Conservation (phyloP, 768 basidiomycete species). For the Xerocomellus amylosporus region DNA sequence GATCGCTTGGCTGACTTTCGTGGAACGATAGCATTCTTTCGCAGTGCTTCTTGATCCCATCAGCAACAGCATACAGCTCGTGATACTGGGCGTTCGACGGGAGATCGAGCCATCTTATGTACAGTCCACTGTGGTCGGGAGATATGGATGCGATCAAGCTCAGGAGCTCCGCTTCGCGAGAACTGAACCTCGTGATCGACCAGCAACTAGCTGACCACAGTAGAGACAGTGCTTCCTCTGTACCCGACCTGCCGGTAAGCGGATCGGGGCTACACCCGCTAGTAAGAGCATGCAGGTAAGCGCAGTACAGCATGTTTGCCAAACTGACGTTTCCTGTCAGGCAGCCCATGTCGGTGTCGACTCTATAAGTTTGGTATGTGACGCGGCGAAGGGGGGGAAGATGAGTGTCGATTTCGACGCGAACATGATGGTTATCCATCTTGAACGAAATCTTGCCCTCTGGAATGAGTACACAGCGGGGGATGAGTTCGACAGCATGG, state of each 20-base stretch:
- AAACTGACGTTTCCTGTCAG: constrained; percentile 29
- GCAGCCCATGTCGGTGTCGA: constrained; percentile 32
- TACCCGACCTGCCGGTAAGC: constrained; percentile 42
- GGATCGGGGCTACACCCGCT: constrained; percentile 44
- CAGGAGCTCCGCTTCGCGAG: constrained; percentile 33
- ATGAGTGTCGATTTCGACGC: constrained; percentile 8
- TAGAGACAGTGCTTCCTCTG: constrained; percentile 41
- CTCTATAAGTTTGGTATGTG: constrained; percentile 29
- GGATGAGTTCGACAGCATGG: neutral
- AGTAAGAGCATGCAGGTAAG: constrained; percentile 46
- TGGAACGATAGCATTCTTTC: constrained; percentile 14
- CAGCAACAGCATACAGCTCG: constrained; percentile 22
- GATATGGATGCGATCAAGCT: constrained; percentile 34
- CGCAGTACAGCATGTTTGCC: constrained; percentile 33
- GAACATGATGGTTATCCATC: constrained; percentile 15
- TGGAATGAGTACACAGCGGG: constrained; percentile 39
- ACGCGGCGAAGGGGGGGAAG: neutral
- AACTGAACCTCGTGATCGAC: constrained; percentile 39
- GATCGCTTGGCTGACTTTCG: neutral
- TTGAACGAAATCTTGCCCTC: constrained; percentile 27
- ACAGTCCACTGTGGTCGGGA: constrained; percentile 41
- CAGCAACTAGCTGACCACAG: constrained; percentile 36
- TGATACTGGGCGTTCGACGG: constrained; percentile 31
- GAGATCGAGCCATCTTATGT: constrained; percentile 31
- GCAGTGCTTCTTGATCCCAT: constrained; percentile 31